These are phyloP conservation scores for Glycyrrhiza uralensis DNA, from an alignment of 306 rosid species.

Conservation along the genomic window DNA sequence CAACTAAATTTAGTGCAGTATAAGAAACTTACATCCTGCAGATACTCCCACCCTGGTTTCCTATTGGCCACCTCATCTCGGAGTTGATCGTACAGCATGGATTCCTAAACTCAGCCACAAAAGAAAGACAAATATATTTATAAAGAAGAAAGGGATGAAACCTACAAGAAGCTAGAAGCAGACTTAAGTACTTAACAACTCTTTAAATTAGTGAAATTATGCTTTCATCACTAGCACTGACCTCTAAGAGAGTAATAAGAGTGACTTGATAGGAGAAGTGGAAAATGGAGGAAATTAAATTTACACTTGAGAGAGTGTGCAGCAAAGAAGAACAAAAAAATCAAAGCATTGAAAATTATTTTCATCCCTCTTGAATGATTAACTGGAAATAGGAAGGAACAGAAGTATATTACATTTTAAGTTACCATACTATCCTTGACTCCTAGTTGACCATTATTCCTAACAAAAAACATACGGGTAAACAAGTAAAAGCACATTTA, in stretches of 20 bases:
- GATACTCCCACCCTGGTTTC: slow-evolving; percentile 94
- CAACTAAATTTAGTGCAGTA: slow-evolving; percentile 8
- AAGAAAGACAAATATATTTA: not conserved
- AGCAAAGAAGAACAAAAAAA: not conserved
- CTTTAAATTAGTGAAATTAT: not conserved
- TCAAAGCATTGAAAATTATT: not conserved
- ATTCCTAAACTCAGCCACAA: slow-evolving; percentile 54
- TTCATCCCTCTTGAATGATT: slow-evolving; percentile 2
- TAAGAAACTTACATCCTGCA: slow-evolving; percentile 68
- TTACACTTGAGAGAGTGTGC: not conserved
- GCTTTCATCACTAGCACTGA: not conserved
- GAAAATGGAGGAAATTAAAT: not conserved
- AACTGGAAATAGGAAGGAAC: not conserved
- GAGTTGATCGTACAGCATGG: slow-evolving; percentile 76
- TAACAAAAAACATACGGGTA: not conserved
- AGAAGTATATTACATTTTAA: not conserved
- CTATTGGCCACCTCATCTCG: slow-evolving; percentile 85
- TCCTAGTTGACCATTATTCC: not conserved
- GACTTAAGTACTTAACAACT: not conserved
- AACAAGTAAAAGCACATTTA: not conserved
- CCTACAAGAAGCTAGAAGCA: not conserved
- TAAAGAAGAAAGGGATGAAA: not conserved
- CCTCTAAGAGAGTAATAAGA: not conserved
- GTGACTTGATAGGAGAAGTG: not conserved
- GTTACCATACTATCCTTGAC: not conserved